phyloP scores from a whole-genome alignment of 2,329 filamentous ascomycete species.

The Phyllosticta citrichinensis region DNA sequence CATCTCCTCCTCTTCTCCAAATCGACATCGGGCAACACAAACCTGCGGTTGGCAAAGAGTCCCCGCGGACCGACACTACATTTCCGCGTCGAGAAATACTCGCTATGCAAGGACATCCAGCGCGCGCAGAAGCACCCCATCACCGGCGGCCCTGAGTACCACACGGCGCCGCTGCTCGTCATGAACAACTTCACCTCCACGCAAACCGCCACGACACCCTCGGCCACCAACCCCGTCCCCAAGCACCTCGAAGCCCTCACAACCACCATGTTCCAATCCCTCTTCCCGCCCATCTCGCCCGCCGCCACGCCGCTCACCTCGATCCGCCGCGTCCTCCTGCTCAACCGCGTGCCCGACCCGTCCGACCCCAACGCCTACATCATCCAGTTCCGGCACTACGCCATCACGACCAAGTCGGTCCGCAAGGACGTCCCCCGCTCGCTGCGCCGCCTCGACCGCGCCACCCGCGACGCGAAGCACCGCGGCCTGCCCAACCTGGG shows the following conservation, averaged over 20 bases:
- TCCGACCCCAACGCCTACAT: conserved; percentile 52
- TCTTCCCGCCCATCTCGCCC: conserved; percentile 93
- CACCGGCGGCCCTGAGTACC: conserved; percentile 69
- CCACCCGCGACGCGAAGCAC: conserved; percentile 63
- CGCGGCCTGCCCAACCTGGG: conserved; percentile 73
- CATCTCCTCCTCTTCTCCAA: conserved; percentile 90
- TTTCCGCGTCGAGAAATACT: conserved; percentile 92
- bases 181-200: conserved; percentile 94
- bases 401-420: conserved; percentile 73
- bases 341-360: conserved; percentile 62
- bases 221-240: conserved; percentile 55
- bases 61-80: conserved; percentile 87
- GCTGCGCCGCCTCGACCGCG: conserved; percentile 72
- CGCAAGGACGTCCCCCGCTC: conserved; percentile 70
- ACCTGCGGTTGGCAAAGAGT: conserved; percentile 76
- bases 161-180: conserved; percentile 74
- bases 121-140: conserved; percentile 74
- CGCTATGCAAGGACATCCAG: conserved; percentile 81
- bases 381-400: conserved; percentile 84
- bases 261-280: conserved; percentile 88
- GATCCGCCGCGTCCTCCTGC: conserved; percentile 81
- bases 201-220: conserved; percentile 21
- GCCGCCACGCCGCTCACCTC: conserved; percentile 80
- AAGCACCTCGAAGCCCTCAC: conserved; percentile 89
- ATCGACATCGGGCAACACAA: conserved; percentile 82